These are phyloP conservation scores for Skeletonema costatum DNA, from an alignment of 108 stramenopile genomes.

Conservation along the genomic window DNA sequence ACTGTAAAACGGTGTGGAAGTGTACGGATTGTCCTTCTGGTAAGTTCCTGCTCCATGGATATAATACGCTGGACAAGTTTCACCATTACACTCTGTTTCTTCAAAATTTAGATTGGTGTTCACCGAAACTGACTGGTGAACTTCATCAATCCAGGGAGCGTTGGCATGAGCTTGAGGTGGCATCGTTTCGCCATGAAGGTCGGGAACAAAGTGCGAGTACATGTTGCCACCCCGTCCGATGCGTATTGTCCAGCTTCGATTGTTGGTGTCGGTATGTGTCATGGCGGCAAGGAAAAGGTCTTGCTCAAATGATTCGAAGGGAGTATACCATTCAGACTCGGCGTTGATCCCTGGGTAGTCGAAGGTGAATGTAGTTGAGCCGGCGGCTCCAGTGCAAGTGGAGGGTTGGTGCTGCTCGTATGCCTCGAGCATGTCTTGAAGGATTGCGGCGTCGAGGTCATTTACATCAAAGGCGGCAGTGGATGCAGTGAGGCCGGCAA, in stretches of 20 bases:
- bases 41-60: conserved; percentile 34
- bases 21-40: conserved; percentile 10
- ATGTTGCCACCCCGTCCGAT: conserved; percentile 26
- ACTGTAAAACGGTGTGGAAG: background rate
- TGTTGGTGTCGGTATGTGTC: conserved; percentile 6
- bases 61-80: conserved; percentile 11
- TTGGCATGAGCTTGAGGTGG: conserved; percentile 10
- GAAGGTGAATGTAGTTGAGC: conserved; percentile 19
- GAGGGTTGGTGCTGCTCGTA: background rate
- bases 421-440: background rate
- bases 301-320: background rate
- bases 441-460: background rate
- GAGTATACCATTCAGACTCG: conserved; percentile 9
- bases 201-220: conserved; percentile 9
- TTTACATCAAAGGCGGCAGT: background rate
- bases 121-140: conserved; percentile 17
- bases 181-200: conserved; percentile 22
- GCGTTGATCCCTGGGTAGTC: conserved; percentile 11
- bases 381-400: background rate
- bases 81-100: background rate
- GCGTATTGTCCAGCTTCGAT: conserved; percentile 20
- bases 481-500: background rate
- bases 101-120: background rate
- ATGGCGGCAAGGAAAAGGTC: conserved; percentile 20
- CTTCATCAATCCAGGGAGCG: conserved; percentile 36